A percentile compares a stretch with the other conserved stretches of the same genome.
Conservation (phyloP, 1,139 yeast genomes). For the Suhomyces yuchorum region DNA sequence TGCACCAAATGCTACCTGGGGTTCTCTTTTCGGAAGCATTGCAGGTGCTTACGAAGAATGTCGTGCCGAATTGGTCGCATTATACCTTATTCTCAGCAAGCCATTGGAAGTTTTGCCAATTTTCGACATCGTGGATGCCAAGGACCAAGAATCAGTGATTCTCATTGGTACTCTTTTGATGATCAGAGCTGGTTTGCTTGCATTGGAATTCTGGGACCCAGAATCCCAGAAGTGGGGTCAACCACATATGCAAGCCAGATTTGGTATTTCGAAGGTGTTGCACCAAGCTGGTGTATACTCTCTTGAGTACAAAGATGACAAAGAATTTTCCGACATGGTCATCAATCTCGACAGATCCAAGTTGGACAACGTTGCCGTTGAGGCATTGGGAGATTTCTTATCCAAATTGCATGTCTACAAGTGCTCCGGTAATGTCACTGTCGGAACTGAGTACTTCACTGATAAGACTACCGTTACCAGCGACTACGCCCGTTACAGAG, state of each 20-base stretch:
- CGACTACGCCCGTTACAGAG: conserved; percentile 66
- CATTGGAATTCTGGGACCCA: conserved; percentile 88
- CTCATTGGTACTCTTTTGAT: conserved; percentile 71
- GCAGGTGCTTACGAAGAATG: conserved; percentile 92
- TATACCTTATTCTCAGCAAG: conserved; percentile 71
- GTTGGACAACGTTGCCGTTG: conserved; percentile 68
- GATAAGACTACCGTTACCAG: conserved; percentile 68
- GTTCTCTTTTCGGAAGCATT: conserved; percentile 74
- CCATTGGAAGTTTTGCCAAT: conserved; percentile 61
- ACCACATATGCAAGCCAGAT: conserved; percentile 94
- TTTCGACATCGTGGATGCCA: conserved; percentile 61
- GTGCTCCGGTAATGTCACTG: conserved; percentile 68
- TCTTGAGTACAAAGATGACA: conserved; percentile 50
- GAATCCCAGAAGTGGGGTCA: conserved; percentile 84
- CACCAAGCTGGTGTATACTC: conserved; percentile 67
- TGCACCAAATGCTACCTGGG: conserved; percentile 86
- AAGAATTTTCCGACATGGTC: conserved; percentile 57
- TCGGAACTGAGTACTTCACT: conserved; percentile 63
- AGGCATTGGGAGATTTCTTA: conserved; percentile 72
- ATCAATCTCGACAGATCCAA: conserved; percentile 60
- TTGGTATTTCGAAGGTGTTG: conserved; percentile 76
- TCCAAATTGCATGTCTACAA: conserved; percentile 75
- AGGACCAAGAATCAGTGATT: conserved; percentile 64
- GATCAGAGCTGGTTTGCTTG: conserved; percentile 86
- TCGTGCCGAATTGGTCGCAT: conserved; percentile 88